phyloP scores from a whole-genome alignment of 2,329 filamentous ascomycete genomes.

The Mariannaea sp. region DNA sequence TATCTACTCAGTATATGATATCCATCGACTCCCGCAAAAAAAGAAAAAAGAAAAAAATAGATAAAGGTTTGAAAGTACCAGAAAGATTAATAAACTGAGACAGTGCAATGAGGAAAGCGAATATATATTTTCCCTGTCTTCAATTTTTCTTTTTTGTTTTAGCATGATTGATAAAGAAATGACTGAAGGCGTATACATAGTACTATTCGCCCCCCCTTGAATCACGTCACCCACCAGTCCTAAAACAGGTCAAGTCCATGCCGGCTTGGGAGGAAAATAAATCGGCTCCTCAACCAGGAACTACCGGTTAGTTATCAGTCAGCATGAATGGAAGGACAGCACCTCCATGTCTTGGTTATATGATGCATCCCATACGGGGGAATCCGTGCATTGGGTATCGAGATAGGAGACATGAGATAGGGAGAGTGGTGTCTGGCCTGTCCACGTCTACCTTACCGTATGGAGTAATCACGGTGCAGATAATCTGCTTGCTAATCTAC shows the following conservation, averaged over 20 bases:
- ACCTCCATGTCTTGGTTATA: no score
- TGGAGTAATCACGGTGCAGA: no score
- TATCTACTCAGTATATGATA: no score
- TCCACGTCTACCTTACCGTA: no score
- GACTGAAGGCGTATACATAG: background rate
- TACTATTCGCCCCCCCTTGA: slow-evolving; percentile 28
- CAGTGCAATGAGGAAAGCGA: no score
- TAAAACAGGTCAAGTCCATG: slow-evolving; percentile 4
- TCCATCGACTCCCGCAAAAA: slow-evolving; percentile 20
- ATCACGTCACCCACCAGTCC: slow-evolving; percentile 25
- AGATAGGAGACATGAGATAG: no score
- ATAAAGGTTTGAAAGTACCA: slow-evolving; percentile 6
- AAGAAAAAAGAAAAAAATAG: slow-evolving; percentile 9
- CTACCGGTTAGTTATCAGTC: background rate
- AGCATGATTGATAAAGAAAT: slow-evolving; percentile 37
- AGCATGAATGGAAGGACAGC: background rate
- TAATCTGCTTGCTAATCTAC: no score
- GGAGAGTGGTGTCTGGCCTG: no score
- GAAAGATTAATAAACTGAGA: slow-evolving; percentile 17
- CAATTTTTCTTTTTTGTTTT: slow-evolving; percentile 1
- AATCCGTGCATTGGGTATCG: no score
- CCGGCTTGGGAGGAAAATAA: slow-evolving; percentile 4
- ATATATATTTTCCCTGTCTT: no score
- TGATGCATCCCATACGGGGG: no score
- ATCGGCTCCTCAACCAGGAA: background rate